These are phyloP conservation scores for Coleophoma cylindrospora DNA, from an alignment of 2,329 filamentous ascomycete genomes.

Conservation along the genomic window DNA sequence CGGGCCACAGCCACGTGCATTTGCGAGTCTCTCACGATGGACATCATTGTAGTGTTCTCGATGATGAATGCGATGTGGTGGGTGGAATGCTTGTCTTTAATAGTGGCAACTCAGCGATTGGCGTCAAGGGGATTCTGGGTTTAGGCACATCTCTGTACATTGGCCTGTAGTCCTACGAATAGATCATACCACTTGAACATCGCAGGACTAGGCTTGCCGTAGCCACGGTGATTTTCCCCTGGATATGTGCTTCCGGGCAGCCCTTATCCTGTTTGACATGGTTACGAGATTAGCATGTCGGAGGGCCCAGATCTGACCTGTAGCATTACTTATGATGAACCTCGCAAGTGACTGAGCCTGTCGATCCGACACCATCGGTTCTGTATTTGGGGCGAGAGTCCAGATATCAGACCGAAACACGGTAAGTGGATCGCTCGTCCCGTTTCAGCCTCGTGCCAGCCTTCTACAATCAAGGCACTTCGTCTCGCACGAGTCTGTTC, in stretches of 20 bases:
- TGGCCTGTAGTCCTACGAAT: constrained; percentile 6
- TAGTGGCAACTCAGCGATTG: constrained; percentile 17
- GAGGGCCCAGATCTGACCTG: neutral
- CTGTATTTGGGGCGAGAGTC: neutral
- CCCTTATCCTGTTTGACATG: too few relatives aligned
- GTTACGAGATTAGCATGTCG: too few relatives aligned
- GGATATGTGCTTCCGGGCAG: too few relatives aligned
- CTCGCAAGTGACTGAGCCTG: neutral
- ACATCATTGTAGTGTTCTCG: constrained; percentile 3
- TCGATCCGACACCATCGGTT: too few relatives aligned
- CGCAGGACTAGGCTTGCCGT: too few relatives aligned
- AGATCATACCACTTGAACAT: neutral
- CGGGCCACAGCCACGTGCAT: constrained; percentile 16
- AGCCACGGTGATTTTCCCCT: too few relatives aligned
- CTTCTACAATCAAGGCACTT: constrained; percentile 4
- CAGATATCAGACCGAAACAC: neutral
- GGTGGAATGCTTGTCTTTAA: constrained; percentile 7
- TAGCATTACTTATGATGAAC: neutral
- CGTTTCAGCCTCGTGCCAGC: constrained; percentile 1
- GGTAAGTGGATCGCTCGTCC: neutral
- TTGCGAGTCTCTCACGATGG: neutral
- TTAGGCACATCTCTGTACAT: constrained; percentile 5
- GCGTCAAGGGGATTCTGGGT: constrained; percentile 12
- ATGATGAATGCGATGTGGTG: constrained; percentile 9
- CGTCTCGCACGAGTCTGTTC: constrained; percentile 1